These are phyloP conservation scores for Arthroderma sp. DNA, from an alignment of 2,329 filamentous ascomycete species.

Conservation along the genomic window DNA sequence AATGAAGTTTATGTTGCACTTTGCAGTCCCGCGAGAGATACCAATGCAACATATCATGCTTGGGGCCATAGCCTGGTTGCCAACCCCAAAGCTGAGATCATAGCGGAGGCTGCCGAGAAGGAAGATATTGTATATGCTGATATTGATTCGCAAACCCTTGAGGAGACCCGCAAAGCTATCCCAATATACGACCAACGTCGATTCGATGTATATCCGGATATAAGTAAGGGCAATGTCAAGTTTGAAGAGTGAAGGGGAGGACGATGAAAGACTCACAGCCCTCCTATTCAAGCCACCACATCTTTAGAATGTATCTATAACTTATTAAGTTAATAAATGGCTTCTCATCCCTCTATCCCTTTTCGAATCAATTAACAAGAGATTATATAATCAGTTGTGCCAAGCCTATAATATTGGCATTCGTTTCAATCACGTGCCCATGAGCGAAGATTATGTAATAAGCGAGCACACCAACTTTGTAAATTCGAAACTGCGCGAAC, in stretches of 20 bases:
- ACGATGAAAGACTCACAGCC: background rate
- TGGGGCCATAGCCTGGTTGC: slow-evolving; percentile 85
- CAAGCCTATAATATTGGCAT: background rate
- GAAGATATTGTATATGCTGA: slow-evolving; percentile 68
- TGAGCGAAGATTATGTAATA: slow-evolving; percentile 6
- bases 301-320: background rate
- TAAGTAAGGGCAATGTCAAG: slow-evolving; percentile 49
- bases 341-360: too few relatives aligned
- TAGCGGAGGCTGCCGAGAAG: slow-evolving; percentile 64
- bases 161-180: slow-evolving; percentile 67
- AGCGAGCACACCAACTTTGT: slow-evolving; percentile 13
- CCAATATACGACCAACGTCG: slow-evolving; percentile 73
- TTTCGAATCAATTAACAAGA: too few relatives aligned
- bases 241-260: slow-evolving; percentile 26
- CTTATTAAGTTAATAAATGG: too few relatives aligned
- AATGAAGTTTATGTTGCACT: slow-evolving; percentile 90
- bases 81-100: slow-evolving; percentile 74
- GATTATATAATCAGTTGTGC: background rate
- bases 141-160: slow-evolving; percentile 55
- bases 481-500: slow-evolving; percentile 3
- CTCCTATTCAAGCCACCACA: background rate
- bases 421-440: background rate
- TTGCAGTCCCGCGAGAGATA: slow-evolving; percentile 79
- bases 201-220: slow-evolving; percentile 92
- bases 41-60: slow-evolving; percentile 66